These are phyloP conservation scores for Aspergillus sparsus DNA, from an alignment of 495 filamentous ascomycete species.

Conservation along the genomic window DNA sequence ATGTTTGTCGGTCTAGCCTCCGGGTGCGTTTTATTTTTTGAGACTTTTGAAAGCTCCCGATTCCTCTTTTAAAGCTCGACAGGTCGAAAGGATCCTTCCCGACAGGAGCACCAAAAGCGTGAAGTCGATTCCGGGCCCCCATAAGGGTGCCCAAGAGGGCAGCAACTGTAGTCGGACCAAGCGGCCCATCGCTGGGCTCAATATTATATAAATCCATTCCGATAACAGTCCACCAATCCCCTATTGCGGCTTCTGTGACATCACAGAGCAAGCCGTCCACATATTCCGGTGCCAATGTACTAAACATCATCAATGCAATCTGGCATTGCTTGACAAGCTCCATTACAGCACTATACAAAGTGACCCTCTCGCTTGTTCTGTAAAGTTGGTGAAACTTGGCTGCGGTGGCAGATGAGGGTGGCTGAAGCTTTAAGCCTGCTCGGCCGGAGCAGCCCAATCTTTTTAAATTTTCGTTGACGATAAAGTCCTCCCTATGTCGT, in stretches of 20 bases:
- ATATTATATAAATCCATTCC: slow-evolving; percentile 86
- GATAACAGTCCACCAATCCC: slow-evolving; percentile 95
- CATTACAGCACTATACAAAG: slow-evolving; percentile 72
- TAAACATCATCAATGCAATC: slow-evolving; percentile 83
- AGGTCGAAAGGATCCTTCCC: slow-evolving; percentile 93
- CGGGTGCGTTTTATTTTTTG: slow-evolving; percentile 77
- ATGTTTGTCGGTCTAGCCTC: slow-evolving; percentile 77
- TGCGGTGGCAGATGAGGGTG: slow-evolving; percentile 74
- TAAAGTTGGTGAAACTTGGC: slow-evolving; percentile 94
- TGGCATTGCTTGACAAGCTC: slow-evolving; percentile 94
- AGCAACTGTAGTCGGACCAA: slow-evolving; percentile 90
- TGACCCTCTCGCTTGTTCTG: slow-evolving; percentile 77
- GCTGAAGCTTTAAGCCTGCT: slow-evolving; percentile 74
- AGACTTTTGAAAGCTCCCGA: slow-evolving; percentile 84
- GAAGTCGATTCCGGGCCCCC: slow-evolving; percentile 85
- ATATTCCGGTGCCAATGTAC: slow-evolving; percentile 82
- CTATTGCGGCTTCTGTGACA: slow-evolving; percentile 84
- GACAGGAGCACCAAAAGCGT: slow-evolving; percentile 78
- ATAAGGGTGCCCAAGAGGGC: slow-evolving; percentile 84
- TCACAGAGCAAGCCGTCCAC: slow-evolving; percentile 93
- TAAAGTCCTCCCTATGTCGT: slow-evolving; percentile 79
- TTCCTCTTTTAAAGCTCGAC: slow-evolving; percentile 74
- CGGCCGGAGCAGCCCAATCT: slow-evolving; percentile 88
- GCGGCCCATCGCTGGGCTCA: slow-evolving; percentile 86
- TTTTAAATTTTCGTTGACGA: slow-evolving; percentile 95